Base-by-base conservation (phyloP, 1,284 basidiomycete genomes). In the Sanghuangporus weigelae region DNA sequence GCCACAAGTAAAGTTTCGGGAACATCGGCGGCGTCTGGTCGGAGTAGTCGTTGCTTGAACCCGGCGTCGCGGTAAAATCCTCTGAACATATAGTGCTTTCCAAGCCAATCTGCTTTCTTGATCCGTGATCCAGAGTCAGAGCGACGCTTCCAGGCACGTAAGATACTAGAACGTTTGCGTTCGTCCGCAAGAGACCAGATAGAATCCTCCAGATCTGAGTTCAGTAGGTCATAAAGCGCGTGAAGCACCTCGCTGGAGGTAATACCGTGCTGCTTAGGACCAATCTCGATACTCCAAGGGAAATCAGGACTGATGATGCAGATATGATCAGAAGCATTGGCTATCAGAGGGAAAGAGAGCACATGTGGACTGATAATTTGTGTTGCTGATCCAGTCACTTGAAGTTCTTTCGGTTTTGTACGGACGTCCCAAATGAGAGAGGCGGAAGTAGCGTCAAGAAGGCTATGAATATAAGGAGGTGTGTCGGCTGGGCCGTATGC, bases 41-140 rank as follows among this genome's bases (percentile, higher is more conserved):
- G 61, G 26, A 67, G 23, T 10, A 64, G 63, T 19, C 62, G 62
- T 31, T 58, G 59, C 12, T 50, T 54, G 26, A 63, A 57, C 7
- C 63, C 55, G 21, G 66, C 64, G 55, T 68, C 66, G 36, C 59
- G 62, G 53, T 66, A 62, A 48, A 69, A 50, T 23, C 67, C 67
- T 51, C 62, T 66, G 57, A 68, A 68, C 67, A 69, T 68, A 48
- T 54, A 68, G 42, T 67, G 62, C 48, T 67, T 62, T 36, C 67
- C 68, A 16, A 69, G 57, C 62, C 63, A 67, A 38, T 69, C 68
- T 2, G 67, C 68, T 40, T 66, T 63, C 38, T 63, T 54, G 26
- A 68, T 57, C 11, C 60, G 53, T 51, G 51, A 55, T 39, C 59
- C 65, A 19, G 60, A 14, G 6, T 61, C 60, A 10, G 67, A 48